Percentiles rank a stretch among this genome's conserved stretches.
phyloP scores from a whole-genome alignment of 768 basidiomycete genomes.

The Lanmaoa rubissima region DNA sequence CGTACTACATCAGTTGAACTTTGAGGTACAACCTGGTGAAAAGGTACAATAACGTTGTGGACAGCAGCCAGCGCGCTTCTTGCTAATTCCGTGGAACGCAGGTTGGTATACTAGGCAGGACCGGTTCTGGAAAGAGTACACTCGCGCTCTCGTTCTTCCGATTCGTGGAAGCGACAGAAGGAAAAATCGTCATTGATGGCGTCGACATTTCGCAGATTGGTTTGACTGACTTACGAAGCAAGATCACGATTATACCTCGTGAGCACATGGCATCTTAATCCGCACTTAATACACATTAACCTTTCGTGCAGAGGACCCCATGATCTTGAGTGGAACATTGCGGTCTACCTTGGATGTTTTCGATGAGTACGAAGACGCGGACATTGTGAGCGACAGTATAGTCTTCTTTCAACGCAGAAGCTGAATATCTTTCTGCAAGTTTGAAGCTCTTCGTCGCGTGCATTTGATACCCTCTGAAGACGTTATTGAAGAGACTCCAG shows the following conservation, averaged over 20 bases:
- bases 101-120: slow-evolving; percentile 72
- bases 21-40: slow-evolving; percentile 69
- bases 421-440: slow-evolving; percentile 40
- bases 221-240: slow-evolving; percentile 75
- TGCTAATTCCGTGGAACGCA: slow-evolving; percentile 23
- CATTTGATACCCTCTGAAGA: slow-evolving; percentile 70
- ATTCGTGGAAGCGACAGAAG: slow-evolving; percentile 83
- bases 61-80: not conserved
- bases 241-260: slow-evolving; percentile 77
- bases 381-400: slow-evolving; percentile 55
- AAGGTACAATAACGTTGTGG: slow-evolving; percentile 46
- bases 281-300: not conserved
- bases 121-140: slow-evolving; percentile 76
- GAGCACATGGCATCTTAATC: slow-evolving; percentile 23
- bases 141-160: slow-evolving; percentile 84
- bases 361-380: slow-evolving; percentile 78
- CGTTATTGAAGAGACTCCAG: slow-evolving; percentile 34
- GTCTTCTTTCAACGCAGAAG: not conserved
- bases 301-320: slow-evolving; percentile 70
- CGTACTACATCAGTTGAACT: slow-evolving; percentile 78
- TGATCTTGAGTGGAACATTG: slow-evolving; percentile 79
- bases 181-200: slow-evolving; percentile 73
- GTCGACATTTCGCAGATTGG: slow-evolving; percentile 78
- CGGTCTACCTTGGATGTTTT: slow-evolving; percentile 85
- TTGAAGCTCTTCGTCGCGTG: slow-evolving; percentile 79